Base-by-base conservation (phyloP, 2,329 filamentous ascomycete genomes). In the Arachnomyces sp. region DNA sequence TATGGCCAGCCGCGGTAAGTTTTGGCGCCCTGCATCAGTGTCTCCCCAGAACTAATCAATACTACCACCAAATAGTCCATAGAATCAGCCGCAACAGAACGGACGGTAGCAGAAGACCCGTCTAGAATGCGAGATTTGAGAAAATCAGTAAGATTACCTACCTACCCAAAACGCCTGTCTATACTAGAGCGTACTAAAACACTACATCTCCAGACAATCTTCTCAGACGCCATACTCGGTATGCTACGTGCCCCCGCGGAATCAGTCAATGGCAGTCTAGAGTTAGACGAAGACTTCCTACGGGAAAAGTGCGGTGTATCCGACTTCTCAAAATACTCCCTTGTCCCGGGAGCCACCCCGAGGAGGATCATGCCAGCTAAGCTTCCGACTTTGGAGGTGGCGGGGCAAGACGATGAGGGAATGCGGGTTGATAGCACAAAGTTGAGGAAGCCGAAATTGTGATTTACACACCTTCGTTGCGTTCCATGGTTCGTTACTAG, bases 221-320 rank as follows among this genome's bases (percentile, higher is more conserved):
- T 85, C 63, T 86, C 84, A 0, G 83, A 89, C 53, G 85, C 86
- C 1, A 77, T 93, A 13, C 60, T 90, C 1, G 82, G 74, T 1
- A 82, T 93, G 60, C 66, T 92, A 2, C 58, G 64, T 7, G 73
- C 81, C 0, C 76, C 81, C 0, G 63, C 76, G 0, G 47, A 65
- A 1, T 59, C 61, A 3, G 80, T 92, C 15, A 93, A 86, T 55
- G 87, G 86, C 0, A 63, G 76, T 32, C 65, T 90, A 4, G 71
- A 81, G 43, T 73, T 88, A 1, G 87, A 93, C 52, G 86, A 93
- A 57, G 86, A 93, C 55, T 92, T 88, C 49, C 66, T 93, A 20
- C 70, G 82, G 13, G 67, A 73, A 5, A 70, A 80, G 43, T 69
- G 64, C 14, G 79, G 80, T 1, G 68, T 88, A 3, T 70, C 63